Conservation (phyloP, 306 rosid genomes). For the Inga leiocalycina region DNA sequence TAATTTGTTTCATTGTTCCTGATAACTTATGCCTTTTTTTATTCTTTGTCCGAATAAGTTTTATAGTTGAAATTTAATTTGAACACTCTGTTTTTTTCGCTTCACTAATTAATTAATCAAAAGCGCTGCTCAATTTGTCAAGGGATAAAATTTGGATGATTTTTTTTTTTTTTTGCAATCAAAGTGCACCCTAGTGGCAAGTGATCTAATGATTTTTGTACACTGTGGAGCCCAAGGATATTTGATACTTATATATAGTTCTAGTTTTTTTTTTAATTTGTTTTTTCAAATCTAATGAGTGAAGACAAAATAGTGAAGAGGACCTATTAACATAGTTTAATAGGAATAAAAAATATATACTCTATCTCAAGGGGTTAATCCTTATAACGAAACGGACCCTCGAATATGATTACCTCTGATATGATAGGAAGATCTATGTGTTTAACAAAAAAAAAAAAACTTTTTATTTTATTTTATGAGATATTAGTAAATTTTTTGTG, state of each 20-base stretch:
- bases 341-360: not conserved
- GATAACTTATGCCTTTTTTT: not conserved
- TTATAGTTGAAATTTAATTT: not conserved
- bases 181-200: not conserved
- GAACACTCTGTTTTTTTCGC: not conserved
- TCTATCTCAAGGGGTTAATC: no score
- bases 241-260: not conserved
- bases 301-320: not conserved
- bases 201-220: not conserved
- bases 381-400: no score
- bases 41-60: not conserved
- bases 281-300: not conserved
- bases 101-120: not conserved
- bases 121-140: not conserved
- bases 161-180: not conserved
- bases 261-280: not conserved
- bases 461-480: no score
- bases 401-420: no score
- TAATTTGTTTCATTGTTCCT: not conserved
- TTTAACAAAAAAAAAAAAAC: no score
- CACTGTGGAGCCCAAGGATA: not conserved
- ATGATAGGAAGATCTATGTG: no score
- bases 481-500: no score
- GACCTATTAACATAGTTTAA: not conserved
- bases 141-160: not conserved